These are phyloP conservation scores for Talaromyces sp. DNA, from an alignment of 2,329 filamentous ascomycete genomes.

Conservation along the genomic window DNA sequence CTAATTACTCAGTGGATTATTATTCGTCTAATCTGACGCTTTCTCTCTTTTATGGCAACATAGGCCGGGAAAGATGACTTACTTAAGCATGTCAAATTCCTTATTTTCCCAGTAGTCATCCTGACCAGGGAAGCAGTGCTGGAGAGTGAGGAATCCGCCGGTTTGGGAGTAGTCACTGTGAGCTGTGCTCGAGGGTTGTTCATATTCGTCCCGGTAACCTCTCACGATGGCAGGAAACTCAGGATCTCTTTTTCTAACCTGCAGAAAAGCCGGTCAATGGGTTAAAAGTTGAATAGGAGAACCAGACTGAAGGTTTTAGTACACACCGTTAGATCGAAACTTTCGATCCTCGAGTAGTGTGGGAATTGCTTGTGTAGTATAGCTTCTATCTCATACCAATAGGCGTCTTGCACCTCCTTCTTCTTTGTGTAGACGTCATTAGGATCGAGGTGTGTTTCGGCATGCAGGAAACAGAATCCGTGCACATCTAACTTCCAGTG, in stretches of 20 bases:
- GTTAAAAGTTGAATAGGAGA: background rate
- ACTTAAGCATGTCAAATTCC: conserved; percentile 12
- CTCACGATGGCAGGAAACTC: conserved; percentile 6
- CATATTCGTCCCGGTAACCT: conserved; percentile 3
- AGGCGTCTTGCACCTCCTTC: background rate
- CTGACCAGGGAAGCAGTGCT: conserved; percentile 7
- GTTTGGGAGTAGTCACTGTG: conserved; percentile 7
- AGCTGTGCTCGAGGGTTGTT: conserved; percentile 5
- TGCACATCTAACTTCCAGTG: conserved; percentile 9
- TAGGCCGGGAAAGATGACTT: background rate
- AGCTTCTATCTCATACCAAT: conserved; percentile 8
- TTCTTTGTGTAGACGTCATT: conserved; percentile 9
- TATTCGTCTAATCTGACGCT: background rate
- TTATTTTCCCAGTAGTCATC: conserved; percentile 6
- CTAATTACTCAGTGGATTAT: background rate
- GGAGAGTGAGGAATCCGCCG: background rate
- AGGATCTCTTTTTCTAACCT: conserved; percentile 11
- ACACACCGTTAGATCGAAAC: conserved; percentile 5
- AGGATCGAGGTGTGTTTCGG: conserved; percentile 6
- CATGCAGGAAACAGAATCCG: conserved; percentile 5
- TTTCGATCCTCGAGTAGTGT: conserved; percentile 8
- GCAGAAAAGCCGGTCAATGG: background rate
- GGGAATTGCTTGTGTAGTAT: conserved; percentile 7
- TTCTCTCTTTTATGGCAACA: background rate
- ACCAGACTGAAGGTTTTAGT: background rate